These are phyloP conservation scores for Lepiota venenata DNA, from an alignment of 768 basidiomycete species.

Conservation along the genomic window DNA sequence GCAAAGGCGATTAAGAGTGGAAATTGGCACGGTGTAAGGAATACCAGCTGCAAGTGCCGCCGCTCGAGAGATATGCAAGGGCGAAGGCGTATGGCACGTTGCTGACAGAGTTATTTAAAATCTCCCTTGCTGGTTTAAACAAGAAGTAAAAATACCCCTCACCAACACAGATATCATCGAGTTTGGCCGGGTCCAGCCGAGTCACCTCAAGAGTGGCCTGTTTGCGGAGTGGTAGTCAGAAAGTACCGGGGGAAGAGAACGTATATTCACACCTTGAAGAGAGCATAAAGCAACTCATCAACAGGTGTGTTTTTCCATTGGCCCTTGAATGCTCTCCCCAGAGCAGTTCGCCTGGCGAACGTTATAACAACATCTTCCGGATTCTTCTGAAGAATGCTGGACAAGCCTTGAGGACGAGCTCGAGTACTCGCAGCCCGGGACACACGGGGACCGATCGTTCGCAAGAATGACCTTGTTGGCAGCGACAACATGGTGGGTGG, in stretches of 20 bases:
- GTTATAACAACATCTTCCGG: slow-evolving; percentile 89
- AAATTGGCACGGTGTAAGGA: slow-evolving; percentile 82
- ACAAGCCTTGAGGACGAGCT: slow-evolving; percentile 40
- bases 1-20: slow-evolving; percentile 90
- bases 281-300: slow-evolving; percentile 79
- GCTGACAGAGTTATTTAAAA: slow-evolving; percentile 34
- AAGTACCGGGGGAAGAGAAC: background rate
- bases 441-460: slow-evolving; percentile 13
- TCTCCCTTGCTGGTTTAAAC: no score
- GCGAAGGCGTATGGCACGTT: slow-evolving; percentile 81
- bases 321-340: slow-evolving; percentile 86
- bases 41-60: slow-evolving; percentile 89
- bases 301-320: slow-evolving; percentile 86
- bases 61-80: slow-evolving; percentile 78
- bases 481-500: slow-evolving; percentile 14
- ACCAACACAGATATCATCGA: slow-evolving; percentile 88
- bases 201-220: slow-evolving; percentile 69
- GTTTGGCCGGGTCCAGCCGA: slow-evolving; percentile 61
- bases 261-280: slow-evolving; percentile 61
- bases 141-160: slow-evolving; percentile 18
- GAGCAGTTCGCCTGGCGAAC: slow-evolving; percentile 86
- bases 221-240: background rate
- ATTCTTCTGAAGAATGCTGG: slow-evolving; percentile 61
- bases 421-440: slow-evolving; percentile 37
- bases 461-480: slow-evolving; percentile 12